Evolutionary conservation across 768 basidiomycete species (phyloP), one percentile per base, ranked within the genome.

Genomic region (Coprinopsis marcescibilis): DNA sequence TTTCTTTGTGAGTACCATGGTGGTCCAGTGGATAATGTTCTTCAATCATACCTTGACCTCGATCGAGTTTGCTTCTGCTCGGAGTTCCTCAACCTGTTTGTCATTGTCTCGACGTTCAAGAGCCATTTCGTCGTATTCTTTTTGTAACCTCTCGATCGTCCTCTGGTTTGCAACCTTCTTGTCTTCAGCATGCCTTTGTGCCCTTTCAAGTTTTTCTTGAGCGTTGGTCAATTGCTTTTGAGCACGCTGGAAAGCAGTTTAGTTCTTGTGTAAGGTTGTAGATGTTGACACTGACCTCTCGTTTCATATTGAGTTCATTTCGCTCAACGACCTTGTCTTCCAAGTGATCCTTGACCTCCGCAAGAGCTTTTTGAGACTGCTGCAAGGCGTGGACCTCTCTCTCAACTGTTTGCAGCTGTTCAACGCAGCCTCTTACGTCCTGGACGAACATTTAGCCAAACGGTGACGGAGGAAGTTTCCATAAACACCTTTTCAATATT

Each of bases 201-300:
- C 84, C 21, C 88, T 78, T 46, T 85, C 80, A 7, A 92, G 74
- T 62, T 90, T 92, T 54, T 89, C 85, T 36, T 80, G 74, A 3
- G 92, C 92, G 60, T 93, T 91, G 6, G 71, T 65, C 10, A 89
- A 69, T 60, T 94, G 91, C 50, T 84, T 83, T 52, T 77, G 70
- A n/a, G 88, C 79, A 41, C 90, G 87, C 88, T 95, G 13, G 13
- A 4, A 3, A 4, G 7, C 36, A 3, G 20, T 13, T 32, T 21
- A 10, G 2, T 32, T 15, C 10, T 30, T 11, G 2, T 38, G 5
- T 10, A 14, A 21, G 30, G 10, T 26, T 19, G 11, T 8, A 32
- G n/a, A 32, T n/a, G 29, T n/a, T n/a, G 29, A 44, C 11, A 57
- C 67, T 33, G 49, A 83, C 89, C 73, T 91, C 85, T 51, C 77